Evolutionary conservation across 2,329 filamentous ascomycete genomes (phyloP).

Genomic region (Akanthomyces lecanii): DNA sequence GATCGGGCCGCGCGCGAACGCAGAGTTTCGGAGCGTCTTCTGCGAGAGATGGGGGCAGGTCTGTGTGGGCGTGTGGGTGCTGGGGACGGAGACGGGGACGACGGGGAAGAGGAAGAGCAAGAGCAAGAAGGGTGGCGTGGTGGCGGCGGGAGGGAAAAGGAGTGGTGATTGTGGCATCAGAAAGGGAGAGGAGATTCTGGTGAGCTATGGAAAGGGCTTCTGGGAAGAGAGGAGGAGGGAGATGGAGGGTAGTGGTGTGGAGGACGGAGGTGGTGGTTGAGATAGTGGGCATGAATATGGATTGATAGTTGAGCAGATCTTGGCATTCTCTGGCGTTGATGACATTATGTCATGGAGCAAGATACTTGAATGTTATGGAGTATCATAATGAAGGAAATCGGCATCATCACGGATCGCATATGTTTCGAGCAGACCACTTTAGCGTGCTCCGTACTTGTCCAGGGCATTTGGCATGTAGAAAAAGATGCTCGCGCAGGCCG

Average conservation of each 20-base stretch:
- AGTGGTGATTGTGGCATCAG: conserved; percentile 36
- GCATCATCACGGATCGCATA: background rate
- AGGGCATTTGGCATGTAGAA: no score
- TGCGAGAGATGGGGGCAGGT: conserved; percentile 47
- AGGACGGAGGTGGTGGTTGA: background rate
- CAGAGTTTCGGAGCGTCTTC: conserved; percentile 58
- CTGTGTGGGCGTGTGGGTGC: conserved; percentile 56
- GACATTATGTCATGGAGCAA: no score
- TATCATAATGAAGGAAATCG: no score
- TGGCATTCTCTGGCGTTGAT: no score
- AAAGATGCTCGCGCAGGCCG: no score
- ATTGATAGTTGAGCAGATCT: no score
- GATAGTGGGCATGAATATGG: background rate
- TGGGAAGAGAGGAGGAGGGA: conserved; percentile 47
- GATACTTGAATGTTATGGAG: no score
- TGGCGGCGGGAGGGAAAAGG: background rate
- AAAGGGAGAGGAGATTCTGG: conserved; percentile 60
- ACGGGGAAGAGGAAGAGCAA: background rate
- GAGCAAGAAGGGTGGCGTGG: conserved; percentile 27
- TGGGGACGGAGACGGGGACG: conserved; percentile 9
- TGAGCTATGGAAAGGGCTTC: conserved; percentile 66
- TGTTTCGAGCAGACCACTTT: no score
- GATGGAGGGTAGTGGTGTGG: background rate
- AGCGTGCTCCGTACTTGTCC: background rate
- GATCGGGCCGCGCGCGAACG: conserved; percentile 49